Evolutionary conservation across 805 yeast genomes (phyloP).

Genomic region (Cyberlindnera misumaiensis): DNA sequence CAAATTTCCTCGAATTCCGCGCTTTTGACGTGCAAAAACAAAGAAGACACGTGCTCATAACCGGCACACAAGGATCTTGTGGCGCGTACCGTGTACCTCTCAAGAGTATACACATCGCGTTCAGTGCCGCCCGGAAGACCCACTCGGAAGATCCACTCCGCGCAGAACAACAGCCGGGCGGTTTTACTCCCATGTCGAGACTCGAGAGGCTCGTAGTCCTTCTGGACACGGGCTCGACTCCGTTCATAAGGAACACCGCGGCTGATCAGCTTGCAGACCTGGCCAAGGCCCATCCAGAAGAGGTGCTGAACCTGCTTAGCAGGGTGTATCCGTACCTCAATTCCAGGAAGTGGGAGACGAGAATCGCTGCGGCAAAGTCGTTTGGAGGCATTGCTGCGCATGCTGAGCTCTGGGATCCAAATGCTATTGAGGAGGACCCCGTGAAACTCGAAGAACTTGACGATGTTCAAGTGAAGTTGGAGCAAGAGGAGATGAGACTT

Average conservation of each 20-base stretch:
- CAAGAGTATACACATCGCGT: too few relatives aligned
- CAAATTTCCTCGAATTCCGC: too few relatives aligned
- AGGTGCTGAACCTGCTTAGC: conserved; percentile 71
- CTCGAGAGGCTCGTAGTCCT: conserved; percentile 38
- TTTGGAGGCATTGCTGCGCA: conserved; percentile 86
- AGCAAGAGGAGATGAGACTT: conserved; percentile 18
- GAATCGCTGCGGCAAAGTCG: conserved; percentile 91
- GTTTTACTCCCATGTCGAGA: conserved; percentile 26
- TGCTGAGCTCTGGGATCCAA: conserved; percentile 82
- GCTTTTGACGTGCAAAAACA: too few relatives aligned
- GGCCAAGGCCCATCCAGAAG: conserved; percentile 93
- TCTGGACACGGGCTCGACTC: conserved; percentile 92
- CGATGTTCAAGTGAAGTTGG: conserved; percentile 12
- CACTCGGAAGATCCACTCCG: too few relatives aligned
- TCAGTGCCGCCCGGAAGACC: too few relatives aligned
- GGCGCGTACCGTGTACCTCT: too few relatives aligned
- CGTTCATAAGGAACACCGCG: conserved; percentile 89
- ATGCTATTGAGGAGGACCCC: conserved; percentile 12
- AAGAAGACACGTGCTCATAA: too few relatives aligned
- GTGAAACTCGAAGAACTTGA: conserved; percentile 19
- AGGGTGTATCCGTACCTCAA: conserved; percentile 86
- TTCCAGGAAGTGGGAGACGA: conserved; percentile 89
- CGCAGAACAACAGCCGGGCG: not conserved
- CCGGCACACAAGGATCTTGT: too few relatives aligned
- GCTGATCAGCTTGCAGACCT: conserved; percentile 95